Conservation (phyloP, 495 filamentous ascomycete species). For the Aspergillus sparsus region DNA sequence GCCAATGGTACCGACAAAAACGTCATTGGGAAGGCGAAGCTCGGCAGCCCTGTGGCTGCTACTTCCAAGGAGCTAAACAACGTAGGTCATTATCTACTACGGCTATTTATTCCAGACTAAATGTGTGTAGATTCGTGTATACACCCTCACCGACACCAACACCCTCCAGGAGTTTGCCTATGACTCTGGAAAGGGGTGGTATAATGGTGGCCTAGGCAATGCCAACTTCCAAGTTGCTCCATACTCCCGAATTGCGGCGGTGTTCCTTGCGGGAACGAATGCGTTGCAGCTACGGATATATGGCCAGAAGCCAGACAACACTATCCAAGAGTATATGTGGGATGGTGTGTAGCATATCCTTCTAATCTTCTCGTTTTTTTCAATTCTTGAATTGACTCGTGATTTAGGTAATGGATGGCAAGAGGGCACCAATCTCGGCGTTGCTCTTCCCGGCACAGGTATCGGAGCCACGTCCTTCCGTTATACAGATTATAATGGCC, state of each 20-base stretch:
- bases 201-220: slow-evolving; percentile 14
- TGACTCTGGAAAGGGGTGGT: slow-evolving; percentile 16
- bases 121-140: slow-evolving; percentile 16
- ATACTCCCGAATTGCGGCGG: slow-evolving; percentile 17
- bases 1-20: slow-evolving; percentile 20
- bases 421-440: slow-evolving; percentile 22
- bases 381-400: not conserved
- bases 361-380: not conserved
- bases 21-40: slow-evolving; percentile 15
- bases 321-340: slow-evolving; percentile 23
- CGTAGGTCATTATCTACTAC: not conserved
- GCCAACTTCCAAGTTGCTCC: slow-evolving; percentile 18
- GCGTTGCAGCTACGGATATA: slow-evolving; percentile 17
- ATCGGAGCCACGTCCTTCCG: slow-evolving; percentile 19
- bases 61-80: slow-evolving; percentile 14
- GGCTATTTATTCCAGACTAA: not conserved
- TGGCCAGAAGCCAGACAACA: slow-evolving; percentile 22
- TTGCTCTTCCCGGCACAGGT: slow-evolving; percentile 18
- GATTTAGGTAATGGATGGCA: slow-evolving; percentile 22
- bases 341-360: slow-evolving; percentile 6
- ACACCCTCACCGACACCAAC: slow-evolving; percentile 16
- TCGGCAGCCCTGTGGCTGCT: slow-evolving; percentile 16
- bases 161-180: slow-evolving; percentile 15
- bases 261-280: slow-evolving; percentile 14
- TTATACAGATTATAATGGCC: not conserved